These are phyloP conservation scores for Russula emetica DNA, from an alignment of 768 basidiomycete species.

Conservation along the genomic window DNA sequence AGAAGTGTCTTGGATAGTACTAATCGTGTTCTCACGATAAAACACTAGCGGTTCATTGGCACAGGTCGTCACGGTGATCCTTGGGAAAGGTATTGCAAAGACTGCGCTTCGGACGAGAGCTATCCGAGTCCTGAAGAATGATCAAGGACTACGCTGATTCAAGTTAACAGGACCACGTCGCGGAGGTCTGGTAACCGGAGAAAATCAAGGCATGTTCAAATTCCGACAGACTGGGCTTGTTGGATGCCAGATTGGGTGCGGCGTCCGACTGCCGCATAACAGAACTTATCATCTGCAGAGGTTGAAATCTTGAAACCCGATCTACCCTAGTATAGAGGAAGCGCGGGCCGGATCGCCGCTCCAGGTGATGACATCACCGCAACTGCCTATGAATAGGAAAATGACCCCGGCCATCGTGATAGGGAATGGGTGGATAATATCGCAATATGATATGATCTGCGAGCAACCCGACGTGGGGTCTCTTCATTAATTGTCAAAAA, in stretches of 20 bases:
- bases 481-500: not conserved
- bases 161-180: too few relatives aligned
- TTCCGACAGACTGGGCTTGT: too few relatives aligned
- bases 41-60: slow-evolving; percentile 44
- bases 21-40: slow-evolving; percentile 64
- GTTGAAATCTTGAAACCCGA: too few relatives aligned
- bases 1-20: slow-evolving; percentile 55
- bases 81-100: slow-evolving; percentile 36
- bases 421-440: not conserved
- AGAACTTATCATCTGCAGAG: too few relatives aligned
- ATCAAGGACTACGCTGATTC: not conserved
- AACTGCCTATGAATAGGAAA: not conserved
- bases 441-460: not conserved
- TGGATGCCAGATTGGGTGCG: too few relatives aligned
- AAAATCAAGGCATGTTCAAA: too few relatives aligned
- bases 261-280: too few relatives aligned
- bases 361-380: not conserved
- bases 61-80: slow-evolving; percentile 40
- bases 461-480: not conserved
- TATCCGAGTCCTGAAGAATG: not conserved
- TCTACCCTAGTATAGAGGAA: not conserved
- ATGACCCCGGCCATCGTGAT: not conserved
- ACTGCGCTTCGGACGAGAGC: slow-evolving; percentile 12
- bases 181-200: too few relatives aligned
- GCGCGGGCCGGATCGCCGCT: not conserved